phyloP scores from a whole-genome alignment of 352 stramenopile species.

The Globisporangium okanoganense region DNA sequence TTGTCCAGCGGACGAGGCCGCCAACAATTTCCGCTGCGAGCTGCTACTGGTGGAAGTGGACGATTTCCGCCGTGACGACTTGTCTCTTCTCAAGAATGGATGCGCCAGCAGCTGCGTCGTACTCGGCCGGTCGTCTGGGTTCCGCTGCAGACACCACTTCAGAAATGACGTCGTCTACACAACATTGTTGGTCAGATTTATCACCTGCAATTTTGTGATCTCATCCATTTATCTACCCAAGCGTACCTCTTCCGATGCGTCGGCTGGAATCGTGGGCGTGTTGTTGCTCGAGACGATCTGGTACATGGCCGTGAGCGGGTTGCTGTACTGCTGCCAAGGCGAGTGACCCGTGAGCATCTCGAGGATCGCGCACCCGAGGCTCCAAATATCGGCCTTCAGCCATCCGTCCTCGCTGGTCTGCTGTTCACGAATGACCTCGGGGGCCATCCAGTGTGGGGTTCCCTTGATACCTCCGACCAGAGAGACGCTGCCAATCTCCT shows the following conservation, averaged over 20 bases:
- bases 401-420: conserved; percentile 57
- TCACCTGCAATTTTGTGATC: too few species aligned
- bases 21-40: conserved; percentile 5
- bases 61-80: neutral
- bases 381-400: conserved; percentile 92
- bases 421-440: conserved; percentile 81
- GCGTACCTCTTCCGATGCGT: conserved; percentile 51
- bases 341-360: conserved; percentile 92
- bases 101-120: conserved; percentile 89
- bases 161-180: conserved; percentile 55
- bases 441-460: conserved; percentile 91
- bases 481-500: conserved; percentile 60
- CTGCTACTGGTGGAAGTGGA: conserved; percentile 11
- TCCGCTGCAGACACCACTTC: conserved; percentile 55
- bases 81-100: conserved; percentile 73
- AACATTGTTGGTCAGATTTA: too few species aligned
- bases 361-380: conserved; percentile 88
- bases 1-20: neutral
- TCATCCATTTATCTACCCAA: too few species aligned
- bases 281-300: conserved; percentile 78
- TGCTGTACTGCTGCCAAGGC: conserved; percentile 88
- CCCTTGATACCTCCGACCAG: conserved; percentile 82
- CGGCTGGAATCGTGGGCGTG: conserved; percentile 51
- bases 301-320: conserved; percentile 90
- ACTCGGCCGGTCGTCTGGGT: conserved; percentile 72